These are phyloP conservation scores for Metschnikowia colocasiae DNA, from an alignment of 805 yeast species.

Conservation along the genomic window DNA sequence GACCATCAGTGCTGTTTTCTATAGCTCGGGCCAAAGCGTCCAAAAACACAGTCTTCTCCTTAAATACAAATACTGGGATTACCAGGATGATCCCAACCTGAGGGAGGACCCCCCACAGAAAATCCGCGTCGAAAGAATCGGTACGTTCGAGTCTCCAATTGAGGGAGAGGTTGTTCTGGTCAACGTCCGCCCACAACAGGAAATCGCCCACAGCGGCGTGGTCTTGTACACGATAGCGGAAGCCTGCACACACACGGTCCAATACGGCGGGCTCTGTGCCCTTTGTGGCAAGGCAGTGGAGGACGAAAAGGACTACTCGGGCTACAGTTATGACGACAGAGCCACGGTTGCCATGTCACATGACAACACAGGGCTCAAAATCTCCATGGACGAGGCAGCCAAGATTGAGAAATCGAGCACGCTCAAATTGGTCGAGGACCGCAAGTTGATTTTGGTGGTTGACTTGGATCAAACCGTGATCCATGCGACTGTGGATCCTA, in stretches of 20 bases:
- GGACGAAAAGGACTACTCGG: constrained; percentile 67
- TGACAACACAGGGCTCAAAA: constrained; percentile 77
- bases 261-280: constrained; percentile 93
- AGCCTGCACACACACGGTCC: constrained; percentile 89
- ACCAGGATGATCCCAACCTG: constrained; percentile 50
- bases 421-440: constrained; percentile 52
- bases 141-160: constrained; percentile 78
- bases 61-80: constrained; percentile 65
- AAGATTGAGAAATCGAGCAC: constrained; percentile 71
- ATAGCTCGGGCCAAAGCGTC: constrained; percentile 44
- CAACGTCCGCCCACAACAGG: constrained; percentile 54
- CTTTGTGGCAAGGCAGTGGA: constrained; percentile 80
- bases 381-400: constrained; percentile 82
- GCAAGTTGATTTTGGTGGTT: constrained; percentile 83
- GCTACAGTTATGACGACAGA: constrained; percentile 62
- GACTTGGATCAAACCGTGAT: constrained; percentile 97
- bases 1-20: constrained; percentile 50
- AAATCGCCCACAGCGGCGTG: constrained; percentile 45
- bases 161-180: constrained; percentile 62
- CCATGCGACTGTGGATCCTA: constrained; percentile 97
- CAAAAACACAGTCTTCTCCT: constrained; percentile 52
- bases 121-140: constrained; percentile 62
- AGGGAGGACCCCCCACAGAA: constrained; percentile 41
- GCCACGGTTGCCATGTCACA: constrained; percentile 90
- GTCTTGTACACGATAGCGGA: constrained; percentile 60